Evolutionary conservation across 2,329 filamentous ascomycete species (phyloP), one percentile per base, ranked within the genome.

Genomic region (Rutstroemia sp.): DNA sequence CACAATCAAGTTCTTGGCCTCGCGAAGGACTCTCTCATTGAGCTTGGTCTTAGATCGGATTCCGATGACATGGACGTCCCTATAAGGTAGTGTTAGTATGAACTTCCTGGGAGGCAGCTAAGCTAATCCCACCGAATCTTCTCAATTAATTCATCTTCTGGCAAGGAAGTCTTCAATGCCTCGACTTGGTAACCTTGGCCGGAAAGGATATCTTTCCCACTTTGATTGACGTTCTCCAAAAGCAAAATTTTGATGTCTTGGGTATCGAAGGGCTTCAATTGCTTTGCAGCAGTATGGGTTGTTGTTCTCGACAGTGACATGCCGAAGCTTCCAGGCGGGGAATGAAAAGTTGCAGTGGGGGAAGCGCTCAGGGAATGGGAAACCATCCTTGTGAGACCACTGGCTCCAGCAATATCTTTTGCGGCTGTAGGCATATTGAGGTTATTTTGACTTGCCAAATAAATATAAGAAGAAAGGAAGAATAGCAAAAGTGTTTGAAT

Each of bases 1-100:
- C 60, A 96, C 94, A 58, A 97, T 87, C 54, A 99, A 81, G 71
- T 96, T 95, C 76, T 92, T 95, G 55, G 94, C 94, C 71, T 95
- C 86, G 56, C 83, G 80, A 59, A 99, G 80, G 27, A 99, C 89
- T 67, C 85, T 86, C 61, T 88, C 86, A 8, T 85, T 92, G 70
- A 99, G 82, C 76, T 94, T 96, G 37, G 94, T 99, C 78, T 99
- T 99, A 58, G 92, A 97, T 63, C 94, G 89, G 67, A 99, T 97
- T 63, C 94, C 94, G 70, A 99, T 94, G 67, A 97, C 94, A 70
- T 99, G 94, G 27, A 96, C 89, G 70, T 96, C 88, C 60, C 90
- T 95, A 57, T 56, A 52, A 52, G 54, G 55, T 61, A 47, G 54
- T 60, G 53, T 58, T 57, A 63, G 59, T 54, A 58, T 42, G 41